A percentile compares a stretch with the other conserved stretches of the same genome.
Conservation (phyloP, 805 yeast genomes). For the Metschnikowia lachancei region DNA sequence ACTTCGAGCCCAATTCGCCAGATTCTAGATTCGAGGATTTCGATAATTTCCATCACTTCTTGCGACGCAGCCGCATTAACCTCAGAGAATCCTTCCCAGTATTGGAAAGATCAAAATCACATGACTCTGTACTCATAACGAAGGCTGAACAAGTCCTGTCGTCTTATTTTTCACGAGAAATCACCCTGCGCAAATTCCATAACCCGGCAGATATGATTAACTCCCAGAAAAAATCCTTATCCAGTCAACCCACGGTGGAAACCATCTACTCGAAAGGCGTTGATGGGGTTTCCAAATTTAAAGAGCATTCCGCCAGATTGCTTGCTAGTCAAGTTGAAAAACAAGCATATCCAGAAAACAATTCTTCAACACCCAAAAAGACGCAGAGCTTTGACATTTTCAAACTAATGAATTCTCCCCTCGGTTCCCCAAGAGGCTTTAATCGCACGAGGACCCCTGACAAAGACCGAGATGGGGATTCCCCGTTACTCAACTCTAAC, state of each 20-base stretch:
- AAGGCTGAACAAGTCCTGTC: neutral
- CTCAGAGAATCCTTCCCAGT: conserved; percentile 31
- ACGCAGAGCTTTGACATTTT: conserved; percentile 23
- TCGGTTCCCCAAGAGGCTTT: conserved; percentile 20
- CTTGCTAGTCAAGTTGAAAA: conserved; percentile 10
- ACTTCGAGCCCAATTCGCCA: conserved; percentile 5
- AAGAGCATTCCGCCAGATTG: conserved; percentile 18
- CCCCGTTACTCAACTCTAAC: neutral
- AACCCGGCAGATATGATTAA: conserved; percentile 34
- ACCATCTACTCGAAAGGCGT: conserved; percentile 24
- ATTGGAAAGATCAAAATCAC: conserved; percentile 25
- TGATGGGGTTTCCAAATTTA: conserved; percentile 15
- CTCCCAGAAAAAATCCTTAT: conserved; percentile 10
- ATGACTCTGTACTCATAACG: conserved; percentile 24
- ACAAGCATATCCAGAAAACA: neutral
- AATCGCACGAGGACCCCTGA: neutral
- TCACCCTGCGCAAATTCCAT: conserved; percentile 27
- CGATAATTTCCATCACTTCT: conserved; percentile 26
- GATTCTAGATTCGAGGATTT: conserved; percentile 17
- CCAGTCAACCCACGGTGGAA: conserved; percentile 31
- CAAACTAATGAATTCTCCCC: conserved; percentile 19
- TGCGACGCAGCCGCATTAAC: conserved; percentile 35
- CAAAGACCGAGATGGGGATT: neutral
- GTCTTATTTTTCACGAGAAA: neutral
- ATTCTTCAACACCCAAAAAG: conserved; percentile 12